Base-by-base conservation (phyloP, 75 land plant genomes). In the Pinus albicaulis region DNA sequence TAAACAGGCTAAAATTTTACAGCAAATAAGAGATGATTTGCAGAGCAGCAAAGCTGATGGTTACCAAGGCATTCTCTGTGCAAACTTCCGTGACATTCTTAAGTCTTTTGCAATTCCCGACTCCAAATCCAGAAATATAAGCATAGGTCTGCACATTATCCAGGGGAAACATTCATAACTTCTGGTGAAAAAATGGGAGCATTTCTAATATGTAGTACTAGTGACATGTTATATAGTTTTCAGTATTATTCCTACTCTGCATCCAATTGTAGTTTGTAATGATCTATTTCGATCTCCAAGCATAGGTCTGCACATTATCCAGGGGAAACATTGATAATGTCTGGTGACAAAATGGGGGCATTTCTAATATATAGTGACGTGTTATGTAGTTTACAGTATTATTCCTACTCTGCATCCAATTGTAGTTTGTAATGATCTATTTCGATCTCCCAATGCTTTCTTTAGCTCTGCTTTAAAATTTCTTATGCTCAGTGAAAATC, bases 131-230 rank as follows among this genome's bases (percentile, higher is more conserved):
- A 55, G 56, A 59, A 57, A 25, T 58, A 28, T 80, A 59, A 80
- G 80, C 65, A 91, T 88, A 91, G 91, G 93, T 91, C 79, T 76
- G 90, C 68, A 77, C 14, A 56, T 69, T 79, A 26, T 24, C 22
- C n/a, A 15, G 36, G 58, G 31, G 76, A 74, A 55, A 38, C 7
- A 66, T 24, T 55, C 73, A 57, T 81, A 76, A 48, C 20, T 57
- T 57, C 20, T 57, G 59, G 19, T 57, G 20, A 57, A 20, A 57
- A 57, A 44, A 44, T 7, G 66, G 2, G 56, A 7, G 2, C 25
- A 59, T 57, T n/a, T 16, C 55, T 58, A 31, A 24, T 59, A 71
- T 38, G 34, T n/a, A n/a, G n/a, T n/a, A n/a, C n/a, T n/a, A n/a
- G n/a, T n/a, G n/a, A n/a, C n/a, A n/a, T n/a, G n/a, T n/a, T n/a